These are phyloP conservation scores for Bifiguratus adelaidae DNA, from an alignment of 192 early-diverging fungal species.

Conservation along the genomic window DNA sequence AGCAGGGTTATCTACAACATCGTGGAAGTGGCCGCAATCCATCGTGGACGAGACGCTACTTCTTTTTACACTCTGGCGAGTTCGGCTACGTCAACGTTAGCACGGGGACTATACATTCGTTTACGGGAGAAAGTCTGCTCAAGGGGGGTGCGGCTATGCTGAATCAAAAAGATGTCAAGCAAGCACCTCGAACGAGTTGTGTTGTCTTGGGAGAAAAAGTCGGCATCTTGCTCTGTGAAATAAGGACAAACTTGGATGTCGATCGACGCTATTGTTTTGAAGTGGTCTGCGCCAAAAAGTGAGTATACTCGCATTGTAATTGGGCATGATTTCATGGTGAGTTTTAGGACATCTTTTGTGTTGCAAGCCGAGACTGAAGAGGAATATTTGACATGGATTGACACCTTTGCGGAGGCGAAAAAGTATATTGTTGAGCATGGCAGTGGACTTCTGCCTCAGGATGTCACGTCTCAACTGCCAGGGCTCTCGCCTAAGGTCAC, in stretches of 20 bases:
- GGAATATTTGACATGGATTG: constrained; percentile 57
- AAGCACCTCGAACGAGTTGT: constrained; percentile 5
- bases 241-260: constrained; percentile 33
- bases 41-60: constrained; percentile 46
- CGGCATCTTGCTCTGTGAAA: constrained; percentile 40
- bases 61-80: constrained; percentile 45
- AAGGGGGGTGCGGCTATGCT: no score
- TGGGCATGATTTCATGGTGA: constrained; percentile 6
- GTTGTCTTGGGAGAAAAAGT: constrained; percentile 32
- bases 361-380: constrained; percentile 61
- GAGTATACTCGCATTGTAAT: constrained; percentile 11
- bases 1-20: no score
- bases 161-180: no score
- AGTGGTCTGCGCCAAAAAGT: constrained; percentile 51
- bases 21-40: no score
- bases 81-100: constrained; percentile 33
- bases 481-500: no score
- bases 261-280: constrained; percentile 69
- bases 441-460: no score
- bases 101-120: no score
- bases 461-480: no score
- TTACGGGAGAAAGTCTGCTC: no score
- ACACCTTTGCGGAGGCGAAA: constrained; percentile 49
- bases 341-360: constrained; percentile 21
- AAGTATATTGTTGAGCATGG: constrained; percentile 8